Evolutionary conservation across 108 stramenopile genomes (phyloP).

Genomic region (Cyclostephanos tholiformis): DNA sequence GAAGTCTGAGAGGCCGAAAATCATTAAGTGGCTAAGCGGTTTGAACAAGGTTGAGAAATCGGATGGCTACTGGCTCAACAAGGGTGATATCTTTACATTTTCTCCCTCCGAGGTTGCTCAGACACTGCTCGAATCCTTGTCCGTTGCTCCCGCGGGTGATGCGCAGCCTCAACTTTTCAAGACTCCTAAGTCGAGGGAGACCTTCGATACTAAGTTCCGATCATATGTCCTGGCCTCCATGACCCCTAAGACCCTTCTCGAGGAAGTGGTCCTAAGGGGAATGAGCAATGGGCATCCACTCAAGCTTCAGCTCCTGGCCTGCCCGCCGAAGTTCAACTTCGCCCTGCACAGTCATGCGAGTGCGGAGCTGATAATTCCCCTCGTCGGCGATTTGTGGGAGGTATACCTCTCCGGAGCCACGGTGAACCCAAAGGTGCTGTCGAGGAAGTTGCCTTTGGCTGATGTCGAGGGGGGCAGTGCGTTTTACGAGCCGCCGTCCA

Average conservation of each 20-base stretch:
- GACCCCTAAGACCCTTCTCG: background rate
- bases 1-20: background rate
- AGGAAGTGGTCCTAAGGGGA: slow-evolving; percentile 5
- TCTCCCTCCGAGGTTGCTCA: slow-evolving; percentile 5
- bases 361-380: background rate
- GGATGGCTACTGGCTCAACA: background rate
- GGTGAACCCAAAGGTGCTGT: background rate
- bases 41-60: background rate
- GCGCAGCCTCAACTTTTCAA: background rate
- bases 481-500: slow-evolving; percentile 1
- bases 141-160: background rate
- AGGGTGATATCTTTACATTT: slow-evolving; percentile 3
- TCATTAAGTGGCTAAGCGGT: background rate
- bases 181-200: background rate
- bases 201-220: slow-evolving; percentile 1
- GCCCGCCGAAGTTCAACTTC: slow-evolving; percentile 10
- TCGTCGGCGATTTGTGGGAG: slow-evolving; percentile 15
- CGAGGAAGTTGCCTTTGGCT: background rate
- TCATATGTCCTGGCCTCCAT: background rate
- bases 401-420: slow-evolving; percentile 1
- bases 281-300: slow-evolving; percentile 17
- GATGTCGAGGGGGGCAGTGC: background rate
- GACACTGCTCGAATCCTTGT: slow-evolving; percentile 1
- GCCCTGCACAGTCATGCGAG: slow-evolving; percentile 12
- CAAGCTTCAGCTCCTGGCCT: slow-evolving; percentile 11